These are phyloP conservation scores for Phyllosticta citribraziliensis DNA, from an alignment of 2,329 filamentous ascomycete species.

Conservation along the genomic window DNA sequence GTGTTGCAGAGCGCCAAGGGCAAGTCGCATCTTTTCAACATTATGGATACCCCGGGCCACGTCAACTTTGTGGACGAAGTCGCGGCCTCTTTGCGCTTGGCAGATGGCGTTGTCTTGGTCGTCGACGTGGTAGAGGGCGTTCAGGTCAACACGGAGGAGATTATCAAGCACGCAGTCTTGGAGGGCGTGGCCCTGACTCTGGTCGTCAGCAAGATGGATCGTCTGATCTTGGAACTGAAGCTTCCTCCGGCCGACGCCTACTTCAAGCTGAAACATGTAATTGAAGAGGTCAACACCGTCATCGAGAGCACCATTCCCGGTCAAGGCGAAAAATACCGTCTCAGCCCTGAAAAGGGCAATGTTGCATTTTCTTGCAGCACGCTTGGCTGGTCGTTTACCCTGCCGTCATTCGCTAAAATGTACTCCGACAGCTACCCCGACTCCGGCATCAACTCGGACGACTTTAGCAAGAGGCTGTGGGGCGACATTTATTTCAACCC, in stretches of 20 bases:
- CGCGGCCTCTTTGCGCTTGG: constrained; percentile 73
- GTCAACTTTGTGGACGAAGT: constrained; percentile 99
- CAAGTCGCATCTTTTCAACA: constrained; percentile 91
- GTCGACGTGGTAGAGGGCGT: constrained; percentile 98
- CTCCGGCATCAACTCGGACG: constrained; percentile 55
- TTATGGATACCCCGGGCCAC: constrained; percentile 92
- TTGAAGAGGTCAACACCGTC: constrained; percentile 93
- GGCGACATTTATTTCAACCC: constrained; percentile 97
- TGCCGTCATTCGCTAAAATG: constrained; percentile 92
- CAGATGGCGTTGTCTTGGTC: constrained; percentile 84
- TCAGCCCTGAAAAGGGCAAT: constrained; percentile 95
- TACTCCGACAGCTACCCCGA: constrained; percentile 82
- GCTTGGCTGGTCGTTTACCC: constrained; percentile 94
- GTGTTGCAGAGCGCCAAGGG: constrained; percentile 79
- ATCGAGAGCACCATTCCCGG: constrained; percentile 83
- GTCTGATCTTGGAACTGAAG: constrained; percentile 86
- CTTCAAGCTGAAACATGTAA: constrained; percentile 97
- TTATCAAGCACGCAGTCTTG: constrained; percentile 89
- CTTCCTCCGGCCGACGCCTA: constrained; percentile 92
- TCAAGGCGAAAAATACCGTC: constrained; percentile 63
- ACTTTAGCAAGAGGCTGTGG: constrained; percentile 83
- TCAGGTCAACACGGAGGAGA: constrained; percentile 94
- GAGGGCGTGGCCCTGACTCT: constrained; percentile 83
- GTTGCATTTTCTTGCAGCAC: constrained; percentile 91
- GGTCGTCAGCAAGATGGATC: constrained; percentile 95